phyloP scores from a whole-genome alignment of 805 yeast species.

The Metschnikowia gruessii region DNA sequence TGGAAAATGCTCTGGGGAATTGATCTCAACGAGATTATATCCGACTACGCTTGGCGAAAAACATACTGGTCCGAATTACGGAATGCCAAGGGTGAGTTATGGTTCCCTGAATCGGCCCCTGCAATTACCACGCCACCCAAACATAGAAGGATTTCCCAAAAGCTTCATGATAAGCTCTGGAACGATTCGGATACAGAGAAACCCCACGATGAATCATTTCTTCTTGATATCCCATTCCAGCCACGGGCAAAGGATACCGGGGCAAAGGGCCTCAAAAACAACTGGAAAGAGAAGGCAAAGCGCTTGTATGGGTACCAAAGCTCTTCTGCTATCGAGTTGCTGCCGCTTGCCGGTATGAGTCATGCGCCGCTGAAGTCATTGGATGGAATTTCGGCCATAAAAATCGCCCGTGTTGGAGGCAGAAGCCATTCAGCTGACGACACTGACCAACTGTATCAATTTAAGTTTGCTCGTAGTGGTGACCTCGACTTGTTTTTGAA shows the following conservation, averaged over 20 bases:
- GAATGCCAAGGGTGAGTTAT: constrained; percentile 44
- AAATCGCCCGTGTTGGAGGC: constrained; percentile 10
- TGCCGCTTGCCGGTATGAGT: not conserved
- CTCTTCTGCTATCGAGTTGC: constrained; percentile 7
- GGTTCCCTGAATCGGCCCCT: constrained; percentile 40
- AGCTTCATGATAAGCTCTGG: constrained; percentile 36
- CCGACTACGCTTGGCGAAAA: constrained; percentile 59
- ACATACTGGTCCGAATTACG: constrained; percentile 52
- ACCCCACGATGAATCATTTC: constrained; percentile 5
- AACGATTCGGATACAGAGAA: constrained; percentile 19
- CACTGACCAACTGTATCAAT: constrained; percentile 2
- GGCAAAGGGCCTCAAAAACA: constrained; percentile 5
- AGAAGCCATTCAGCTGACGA: constrained; percentile 3
- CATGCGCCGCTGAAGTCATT: constrained; percentile 10
- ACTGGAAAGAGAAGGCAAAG: constrained; percentile 15
- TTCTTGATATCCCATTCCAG: constrained; percentile 11
- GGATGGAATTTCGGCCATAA: constrained; percentile 8
- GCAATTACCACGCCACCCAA: constrained; percentile 1
- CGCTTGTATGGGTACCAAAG: constrained; percentile 12
- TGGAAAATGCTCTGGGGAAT: constrained; percentile 62
- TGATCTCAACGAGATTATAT: constrained; percentile 54
- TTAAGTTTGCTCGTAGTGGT: constrained; percentile 1
- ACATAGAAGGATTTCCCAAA: constrained; percentile 7
- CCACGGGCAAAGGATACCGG: constrained; percentile 1
- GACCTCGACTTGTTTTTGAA: constrained; percentile 1